Conservation (phyloP, 2,329 filamentous ascomycete species). For the Penicillium paneum region DNA sequence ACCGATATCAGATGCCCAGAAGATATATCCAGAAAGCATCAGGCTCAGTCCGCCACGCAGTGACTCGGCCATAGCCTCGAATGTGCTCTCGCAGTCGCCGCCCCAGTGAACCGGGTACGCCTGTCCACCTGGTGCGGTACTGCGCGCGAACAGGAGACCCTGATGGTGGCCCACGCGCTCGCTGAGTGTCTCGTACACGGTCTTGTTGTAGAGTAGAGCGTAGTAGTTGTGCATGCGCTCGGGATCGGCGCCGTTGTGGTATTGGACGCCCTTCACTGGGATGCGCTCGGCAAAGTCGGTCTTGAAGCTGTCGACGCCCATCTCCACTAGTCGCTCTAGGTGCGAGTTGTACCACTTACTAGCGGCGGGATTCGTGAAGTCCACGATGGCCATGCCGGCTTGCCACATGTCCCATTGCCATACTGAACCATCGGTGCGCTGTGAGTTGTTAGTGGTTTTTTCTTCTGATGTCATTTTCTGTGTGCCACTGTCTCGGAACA, state of each 20-base stretch:
- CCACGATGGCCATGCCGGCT: slow-evolving; percentile 70
- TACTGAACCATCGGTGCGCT: slow-evolving; percentile 63
- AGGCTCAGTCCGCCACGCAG: slow-evolving; percentile 64
- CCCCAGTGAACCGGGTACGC: slow-evolving; percentile 70
- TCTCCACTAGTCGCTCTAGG: slow-evolving; percentile 62
- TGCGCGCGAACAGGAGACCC: slow-evolving; percentile 65
- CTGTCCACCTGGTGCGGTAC: slow-evolving; percentile 66
- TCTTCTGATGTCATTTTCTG: not conserved
- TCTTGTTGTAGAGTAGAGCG: slow-evolving; percentile 68
- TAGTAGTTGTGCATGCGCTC: slow-evolving; percentile 74
- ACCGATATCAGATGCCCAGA: slow-evolving; percentile 69
- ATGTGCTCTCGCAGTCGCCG: slow-evolving; percentile 71
- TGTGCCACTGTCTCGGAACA: not conserved
- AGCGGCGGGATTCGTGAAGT: slow-evolving; percentile 70
- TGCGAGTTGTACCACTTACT: slow-evolving; percentile 62
- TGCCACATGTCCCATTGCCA: slow-evolving; percentile 79
- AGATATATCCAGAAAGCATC: slow-evolving; percentile 62
- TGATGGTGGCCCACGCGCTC: slow-evolving; percentile 50
- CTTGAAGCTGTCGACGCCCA: slow-evolving; percentile 70
- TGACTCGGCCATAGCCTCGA: slow-evolving; percentile 70
- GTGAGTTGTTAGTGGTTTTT: not conserved
- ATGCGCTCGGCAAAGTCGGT: slow-evolving; percentile 74
- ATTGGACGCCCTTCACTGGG: slow-evolving; percentile 62
- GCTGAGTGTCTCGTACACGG: slow-evolving; percentile 65
- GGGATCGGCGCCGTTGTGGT: slow-evolving; percentile 61